Base-by-base conservation (phyloP, 805 yeast species). In the Lipomyces anomalus region DNA sequence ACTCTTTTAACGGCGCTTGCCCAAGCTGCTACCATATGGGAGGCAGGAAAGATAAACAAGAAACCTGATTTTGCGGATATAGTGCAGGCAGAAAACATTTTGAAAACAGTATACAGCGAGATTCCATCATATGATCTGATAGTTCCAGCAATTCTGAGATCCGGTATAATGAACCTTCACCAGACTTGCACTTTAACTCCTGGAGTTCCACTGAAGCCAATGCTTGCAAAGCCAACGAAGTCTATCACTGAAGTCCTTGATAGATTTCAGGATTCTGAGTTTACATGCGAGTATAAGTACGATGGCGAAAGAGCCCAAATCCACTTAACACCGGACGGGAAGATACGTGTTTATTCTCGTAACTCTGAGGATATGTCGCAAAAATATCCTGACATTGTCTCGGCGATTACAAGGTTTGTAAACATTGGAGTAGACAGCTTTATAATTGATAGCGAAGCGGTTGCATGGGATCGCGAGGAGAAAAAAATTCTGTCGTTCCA, bases 251-350 rank as follows among this genome's bases (percentile, higher is more conserved):
- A 92, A 61, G 85, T 92, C 1, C 71, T 92, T 50, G 95, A 92
- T 62, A 71, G 95, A 46, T 89, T 92, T 62, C 49, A 52, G 17
- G 54, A 51, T 22, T 82, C 81, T 55, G 77, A 77, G 47, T 92
- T 92, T 61, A 89, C 97, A 0, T 90, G 97, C 63, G 98, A 92
- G 63, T 92, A 89, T 67, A 92, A 92, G 61, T 92, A 92, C 60
- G 98, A 92, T 63, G 98, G 98, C 37, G 98, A 92, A 67, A 76
- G 98, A 57, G 97, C 97, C 0, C 98, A 92, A 63, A 82, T 92
- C 7, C 98, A 92, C 64, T 64, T 82, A 23, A 64, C 85, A 11
- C 64, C 72, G 0, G 74, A 74, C 56, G 28, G 40, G 2, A 37
- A 28, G 11, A 80, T 87, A 56, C 72, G 76, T 44, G 82, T 92